Evolutionary conservation across 2,329 filamentous ascomycete species (phyloP).

Genomic region (Drechslerella stenobrocha): DNA sequence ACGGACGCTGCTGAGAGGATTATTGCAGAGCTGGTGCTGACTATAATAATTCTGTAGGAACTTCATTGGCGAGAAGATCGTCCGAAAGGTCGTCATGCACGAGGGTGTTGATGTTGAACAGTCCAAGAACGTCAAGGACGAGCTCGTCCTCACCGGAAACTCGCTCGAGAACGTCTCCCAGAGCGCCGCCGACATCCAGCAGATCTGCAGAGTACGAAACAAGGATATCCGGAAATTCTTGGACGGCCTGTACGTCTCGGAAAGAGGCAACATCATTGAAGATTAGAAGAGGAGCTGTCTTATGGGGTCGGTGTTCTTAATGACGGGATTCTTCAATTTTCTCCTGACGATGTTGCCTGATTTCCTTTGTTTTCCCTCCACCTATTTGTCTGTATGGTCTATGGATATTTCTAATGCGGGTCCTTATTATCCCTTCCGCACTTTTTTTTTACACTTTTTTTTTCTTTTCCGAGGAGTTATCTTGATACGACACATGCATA

Average conservation of each 20-base stretch:
- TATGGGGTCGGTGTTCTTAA: slow-evolving; percentile 32
- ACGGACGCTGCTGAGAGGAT: background rate
- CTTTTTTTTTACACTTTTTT: slow-evolving; percentile 47
- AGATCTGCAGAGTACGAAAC: slow-evolving; percentile 99
- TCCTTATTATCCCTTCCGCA: slow-evolving; percentile 38
- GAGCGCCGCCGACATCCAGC: slow-evolving; percentile 98
- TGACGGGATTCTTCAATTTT: slow-evolving; percentile 26
- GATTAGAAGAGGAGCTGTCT: slow-evolving; percentile 57
- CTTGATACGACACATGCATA: slow-evolving; percentile 43
- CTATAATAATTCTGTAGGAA: slow-evolving; percentile 63
- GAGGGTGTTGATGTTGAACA: slow-evolving; percentile 85
- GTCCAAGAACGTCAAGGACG: slow-evolving; percentile 92
- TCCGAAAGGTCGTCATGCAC: slow-evolving; percentile 87
- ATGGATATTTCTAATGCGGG: slow-evolving; percentile 49
- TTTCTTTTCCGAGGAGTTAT: slow-evolving; percentile 48
- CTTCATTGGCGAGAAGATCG: slow-evolving; percentile 99
- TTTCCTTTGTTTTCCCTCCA: slow-evolving; percentile 29
- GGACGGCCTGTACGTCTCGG: slow-evolving; percentile 99
- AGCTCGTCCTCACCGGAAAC: slow-evolving; percentile 91
- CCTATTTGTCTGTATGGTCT: slow-evolving; percentile 46
- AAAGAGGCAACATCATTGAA: slow-evolving; percentile 92
- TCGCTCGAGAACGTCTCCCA: slow-evolving; percentile 96
- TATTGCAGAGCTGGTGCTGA: slow-evolving; percentile 12
- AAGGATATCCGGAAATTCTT: slow-evolving; percentile 99
- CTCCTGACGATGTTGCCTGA: slow-evolving; percentile 23